A percentile compares a stretch with the other conserved stretches of the same genome.
These are phyloP conservation scores for Tricholoma matsutake DNA, from an alignment of 768 basidiomycete genomes.

Conservation along the genomic window DNA sequence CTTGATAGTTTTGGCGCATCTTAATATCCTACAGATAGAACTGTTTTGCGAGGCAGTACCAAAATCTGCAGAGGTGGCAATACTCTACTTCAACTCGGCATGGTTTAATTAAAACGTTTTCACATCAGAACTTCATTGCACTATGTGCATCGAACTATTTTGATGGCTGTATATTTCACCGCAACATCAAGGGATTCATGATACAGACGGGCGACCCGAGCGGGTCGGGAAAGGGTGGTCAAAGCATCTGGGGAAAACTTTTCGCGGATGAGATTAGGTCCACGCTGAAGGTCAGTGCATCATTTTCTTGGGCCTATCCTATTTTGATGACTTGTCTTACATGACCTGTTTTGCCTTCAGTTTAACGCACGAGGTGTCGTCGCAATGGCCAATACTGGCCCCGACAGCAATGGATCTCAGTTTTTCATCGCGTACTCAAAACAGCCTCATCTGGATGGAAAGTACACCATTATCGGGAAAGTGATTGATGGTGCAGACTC, in stretches of 20 bases:
- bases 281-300: constrained; percentile 75
- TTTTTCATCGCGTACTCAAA: constrained; percentile 91
- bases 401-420: constrained; percentile 89
- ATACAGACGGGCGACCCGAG: constrained; percentile 88
- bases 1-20: neutral
- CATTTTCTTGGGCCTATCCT: constrained; percentile 1
- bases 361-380: constrained; percentile 94
- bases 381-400: constrained; percentile 97
- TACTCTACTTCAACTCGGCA: constrained; percentile 7
- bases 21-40: constrained; percentile 63
- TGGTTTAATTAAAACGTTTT: constrained; percentile 9
- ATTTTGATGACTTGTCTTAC: constrained; percentile 19
- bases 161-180: constrained; percentile 82
- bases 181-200: constrained; percentile 97
- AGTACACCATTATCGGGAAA: constrained; percentile 93
- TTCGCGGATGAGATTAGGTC: constrained; percentile 92
- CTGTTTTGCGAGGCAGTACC: constrained; percentile 97
- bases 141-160: constrained; percentile 89
- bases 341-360: constrained; percentile 36
- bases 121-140: constrained; percentile 85
- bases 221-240: constrained; percentile 92
- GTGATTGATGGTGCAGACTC: constrained; percentile 99
- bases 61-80: constrained; percentile 82
- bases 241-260: constrained; percentile 93
- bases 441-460: constrained; percentile 90